phyloP scores from a whole-genome alignment of 2,329 filamentous ascomycete genomes.

The Chaetomium sp. region DNA sequence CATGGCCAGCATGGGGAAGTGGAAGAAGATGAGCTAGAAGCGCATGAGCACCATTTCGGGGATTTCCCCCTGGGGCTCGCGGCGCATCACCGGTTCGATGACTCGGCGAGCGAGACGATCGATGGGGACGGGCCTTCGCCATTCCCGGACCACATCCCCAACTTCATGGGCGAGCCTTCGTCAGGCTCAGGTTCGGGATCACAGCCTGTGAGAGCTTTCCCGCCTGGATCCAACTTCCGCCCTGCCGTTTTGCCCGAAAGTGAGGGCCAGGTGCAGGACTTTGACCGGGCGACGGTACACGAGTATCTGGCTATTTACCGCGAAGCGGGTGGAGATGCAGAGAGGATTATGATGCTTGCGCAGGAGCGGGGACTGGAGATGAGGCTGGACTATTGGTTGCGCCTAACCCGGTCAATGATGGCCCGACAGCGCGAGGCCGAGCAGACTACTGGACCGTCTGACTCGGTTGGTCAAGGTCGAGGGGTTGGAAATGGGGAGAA shows the following conservation, averaged over 20 bases:
- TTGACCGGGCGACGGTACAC: constrained; percentile 28
- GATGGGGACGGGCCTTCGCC: not conserved
- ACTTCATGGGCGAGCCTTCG: not conserved
- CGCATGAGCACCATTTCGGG: too few relatives aligned
- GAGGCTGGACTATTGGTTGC: constrained; percentile 53
- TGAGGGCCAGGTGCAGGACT: not conserved
- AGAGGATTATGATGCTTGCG: constrained; percentile 54
- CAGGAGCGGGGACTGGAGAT: constrained; percentile 53
- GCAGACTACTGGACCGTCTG: not conserved
- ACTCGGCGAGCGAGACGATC: not conserved
- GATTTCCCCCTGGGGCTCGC: too few relatives aligned
- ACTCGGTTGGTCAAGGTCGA: too few relatives aligned
- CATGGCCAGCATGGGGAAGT: too few relatives aligned
- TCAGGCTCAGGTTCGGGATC: not conserved
- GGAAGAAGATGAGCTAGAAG: too few relatives aligned
- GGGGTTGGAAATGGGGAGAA: too few relatives aligned
- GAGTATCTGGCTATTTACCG: constrained; percentile 52
- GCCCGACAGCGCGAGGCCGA: constrained; percentile 14
- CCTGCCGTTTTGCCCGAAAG: not conserved
- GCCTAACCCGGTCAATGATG: constrained; percentile 39
- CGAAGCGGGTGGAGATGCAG: constrained; percentile 52
- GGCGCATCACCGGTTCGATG: not conserved
- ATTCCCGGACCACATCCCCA: not conserved
- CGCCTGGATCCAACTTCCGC: not conserved
- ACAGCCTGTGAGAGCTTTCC: too few relatives aligned